These are phyloP conservation scores for Cordia subcordata DNA, from an alignment of 257 asterid species.

Conservation along the genomic window DNA sequence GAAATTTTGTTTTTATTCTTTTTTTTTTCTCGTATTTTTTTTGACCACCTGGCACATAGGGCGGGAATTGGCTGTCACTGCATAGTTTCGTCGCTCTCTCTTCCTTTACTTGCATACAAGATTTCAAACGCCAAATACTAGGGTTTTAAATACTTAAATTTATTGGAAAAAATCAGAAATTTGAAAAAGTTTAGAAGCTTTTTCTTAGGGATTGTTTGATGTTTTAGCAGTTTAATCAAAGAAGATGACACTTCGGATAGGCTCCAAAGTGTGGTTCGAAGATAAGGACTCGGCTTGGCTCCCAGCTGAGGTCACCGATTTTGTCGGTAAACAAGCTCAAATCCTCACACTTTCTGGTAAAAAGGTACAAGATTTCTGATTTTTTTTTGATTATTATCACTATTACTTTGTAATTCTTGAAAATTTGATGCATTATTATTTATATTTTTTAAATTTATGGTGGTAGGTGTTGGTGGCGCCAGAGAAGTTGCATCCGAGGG, in stretches of 20 bases:
- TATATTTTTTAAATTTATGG: neutral
- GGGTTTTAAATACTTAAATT: neutral
- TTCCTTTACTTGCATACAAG: neutral
- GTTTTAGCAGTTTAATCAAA: slow-evolving; percentile 12
- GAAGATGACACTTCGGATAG: slow-evolving; percentile 70
- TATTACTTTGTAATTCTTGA: neutral
- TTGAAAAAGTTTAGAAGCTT: neutral
- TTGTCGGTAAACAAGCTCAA: slow-evolving; percentile 71
- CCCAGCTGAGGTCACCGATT: slow-evolving; percentile 66
- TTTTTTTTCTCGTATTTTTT: too few species aligned
- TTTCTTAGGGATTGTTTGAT: slow-evolving; percentile 39
- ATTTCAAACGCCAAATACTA: slow-evolving; percentile 1
- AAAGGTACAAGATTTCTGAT: slow-evolving; percentile 42
- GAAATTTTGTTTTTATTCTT: too few species aligned
- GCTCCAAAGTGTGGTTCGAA: slow-evolving; percentile 84
- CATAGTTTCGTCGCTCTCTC: neutral
- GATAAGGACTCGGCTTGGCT: slow-evolving; percentile 75
- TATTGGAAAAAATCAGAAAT: neutral
- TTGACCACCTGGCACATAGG: neutral
- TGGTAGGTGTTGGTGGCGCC: slow-evolving; percentile 52
- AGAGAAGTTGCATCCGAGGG: slow-evolving; percentile 76
- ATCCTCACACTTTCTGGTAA: slow-evolving; percentile 59
- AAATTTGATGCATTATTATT: neutral
- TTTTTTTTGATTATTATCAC: neutral
- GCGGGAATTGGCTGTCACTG: neutral